Base-by-base conservation (phyloP, 2,329 filamentous ascomycete species). In the Aspergillus uvarum region DNA sequence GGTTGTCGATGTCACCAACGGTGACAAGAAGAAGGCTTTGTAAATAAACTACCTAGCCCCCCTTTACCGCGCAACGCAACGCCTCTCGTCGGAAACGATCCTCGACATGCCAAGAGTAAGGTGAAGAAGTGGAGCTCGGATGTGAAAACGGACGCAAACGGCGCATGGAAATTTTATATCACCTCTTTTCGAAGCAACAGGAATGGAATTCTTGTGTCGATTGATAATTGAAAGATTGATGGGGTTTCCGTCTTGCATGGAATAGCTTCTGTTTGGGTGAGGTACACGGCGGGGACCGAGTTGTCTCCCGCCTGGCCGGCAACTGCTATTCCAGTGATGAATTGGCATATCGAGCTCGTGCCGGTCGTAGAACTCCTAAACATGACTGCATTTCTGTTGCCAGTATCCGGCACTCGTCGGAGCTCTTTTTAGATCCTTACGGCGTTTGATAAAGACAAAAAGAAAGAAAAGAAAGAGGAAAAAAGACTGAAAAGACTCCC, bases 1-100 rank as follows among this genome's bases (percentile, higher is more conserved):
- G 73, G 76, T 79, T 56, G 75, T 74, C 64, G 77, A 79, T 64
- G 77, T 79, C 66, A 73, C 75, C 72, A 78, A 78, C 71, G 76
- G 76, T 59, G 66, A 71, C 65, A 78, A 76, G 74, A 79, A 78
- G 76, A 78, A 79, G 76, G 68, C 75, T 63, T 70, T 76, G 70
- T 79, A 79, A 76, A 73, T 70, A 61, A 61, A 63, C 22, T 22
- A 59, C 65, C 47, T 56, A 42, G 31, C 26, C n/a, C 14, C 5
- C 19, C 6, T 47, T 12, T 16, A 19, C 12, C n/a, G 14, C 51
- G 24, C 16, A 31, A 26, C 26, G 26, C 26, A 8, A 8, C 8
- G 26, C 7, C 47, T 54, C 38, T 44, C 38, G 12, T 44, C 16
- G 4, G 38, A 44, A 44, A n/a, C 6, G 38, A 44, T 44, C 16